These are phyloP conservation scores for Zygosaccharomyces sapae DNA, from an alignment of 1,139 yeast species.

Conservation along the genomic window DNA sequence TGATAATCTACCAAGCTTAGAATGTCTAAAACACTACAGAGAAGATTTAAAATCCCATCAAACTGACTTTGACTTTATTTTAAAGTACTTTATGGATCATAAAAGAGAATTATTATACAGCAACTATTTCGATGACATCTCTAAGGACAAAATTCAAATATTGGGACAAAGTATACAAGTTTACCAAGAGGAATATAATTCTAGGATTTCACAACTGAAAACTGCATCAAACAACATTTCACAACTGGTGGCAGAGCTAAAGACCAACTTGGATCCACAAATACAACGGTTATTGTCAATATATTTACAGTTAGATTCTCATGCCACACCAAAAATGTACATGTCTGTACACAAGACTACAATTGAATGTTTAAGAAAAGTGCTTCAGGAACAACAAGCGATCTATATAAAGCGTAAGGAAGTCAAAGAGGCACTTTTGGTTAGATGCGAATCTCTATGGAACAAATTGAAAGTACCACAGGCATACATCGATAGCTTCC, in stretches of 20 bases:
- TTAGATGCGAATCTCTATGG: constrained; percentile 49
- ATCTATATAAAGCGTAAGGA: constrained; percentile 23
- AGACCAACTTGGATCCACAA: constrained; percentile 12
- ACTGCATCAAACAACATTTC: constrained; percentile 5
- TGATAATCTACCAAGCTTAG: constrained; percentile 17
- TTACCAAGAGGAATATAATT: constrained; percentile 22
- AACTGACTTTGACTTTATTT: constrained; percentile 21
- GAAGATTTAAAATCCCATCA: constrained; percentile 5
- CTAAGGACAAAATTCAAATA: constrained; percentile 20
- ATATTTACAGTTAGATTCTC: constrained; percentile 5
- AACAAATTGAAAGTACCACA: constrained; percentile 46
- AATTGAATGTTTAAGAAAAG: constrained; percentile 12
- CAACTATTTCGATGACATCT: constrained; percentile 27
- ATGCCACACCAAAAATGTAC: neutral
- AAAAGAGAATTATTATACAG: constrained; percentile 25
- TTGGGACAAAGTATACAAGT: constrained; percentile 15
- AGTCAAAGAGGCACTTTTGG: constrained; percentile 24
- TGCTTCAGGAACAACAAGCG: constrained; percentile 21
- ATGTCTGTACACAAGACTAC: constrained; percentile 13
- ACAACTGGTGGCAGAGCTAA: constrained; percentile 7
- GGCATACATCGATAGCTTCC: constrained; percentile 38
- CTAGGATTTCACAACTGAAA: constrained; percentile 7
- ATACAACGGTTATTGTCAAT: constrained; percentile 4
- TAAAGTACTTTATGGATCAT: constrained; percentile 26
- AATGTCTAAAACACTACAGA: constrained; percentile 4